Conservation (phyloP, 2,329 filamentous ascomycete species). For the Pseudogymnoascus sp. region DNA sequence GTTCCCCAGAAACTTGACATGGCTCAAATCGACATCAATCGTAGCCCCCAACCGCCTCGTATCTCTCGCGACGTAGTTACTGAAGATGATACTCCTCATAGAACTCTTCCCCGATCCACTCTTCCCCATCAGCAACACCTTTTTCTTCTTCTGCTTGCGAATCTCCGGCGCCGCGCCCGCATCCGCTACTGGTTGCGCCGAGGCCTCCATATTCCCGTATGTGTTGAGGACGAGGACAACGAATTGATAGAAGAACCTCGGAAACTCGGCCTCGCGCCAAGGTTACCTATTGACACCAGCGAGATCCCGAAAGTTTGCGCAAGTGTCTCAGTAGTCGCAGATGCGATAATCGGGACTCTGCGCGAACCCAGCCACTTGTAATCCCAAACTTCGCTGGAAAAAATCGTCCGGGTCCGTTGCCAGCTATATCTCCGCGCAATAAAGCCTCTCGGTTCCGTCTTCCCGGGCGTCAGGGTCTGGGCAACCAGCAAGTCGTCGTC, state of each 20-base stretch:
- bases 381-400: neutral
- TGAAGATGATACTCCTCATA: constrained; percentile 98
- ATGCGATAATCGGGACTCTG: neutral
- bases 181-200: constrained; percentile 4
- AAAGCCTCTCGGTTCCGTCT: neutral
- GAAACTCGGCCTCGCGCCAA: constrained; percentile 1
- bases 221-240: neutral
- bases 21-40: constrained; percentile 96
- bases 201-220: neutral
- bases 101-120: constrained; percentile 96
- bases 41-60: constrained; percentile 88
- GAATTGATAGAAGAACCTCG: neutral
- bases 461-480: neutral
- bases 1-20: constrained; percentile 98
- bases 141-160: constrained; percentile 70
- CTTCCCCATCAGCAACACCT: constrained; percentile 87
- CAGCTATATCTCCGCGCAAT: neutral
- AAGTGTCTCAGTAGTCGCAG: neutral
- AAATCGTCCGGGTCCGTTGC: neutral
- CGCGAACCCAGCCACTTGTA: neutral
- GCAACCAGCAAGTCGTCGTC: neutral
- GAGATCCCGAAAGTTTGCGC: neutral
- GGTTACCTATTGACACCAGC: neutral
- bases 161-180: constrained; percentile 18
- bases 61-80: constrained; percentile 96